Evolutionary conservation across 768 basidiomycete species (phyloP).

Genomic region (Termitomyces titanicus): DNA sequence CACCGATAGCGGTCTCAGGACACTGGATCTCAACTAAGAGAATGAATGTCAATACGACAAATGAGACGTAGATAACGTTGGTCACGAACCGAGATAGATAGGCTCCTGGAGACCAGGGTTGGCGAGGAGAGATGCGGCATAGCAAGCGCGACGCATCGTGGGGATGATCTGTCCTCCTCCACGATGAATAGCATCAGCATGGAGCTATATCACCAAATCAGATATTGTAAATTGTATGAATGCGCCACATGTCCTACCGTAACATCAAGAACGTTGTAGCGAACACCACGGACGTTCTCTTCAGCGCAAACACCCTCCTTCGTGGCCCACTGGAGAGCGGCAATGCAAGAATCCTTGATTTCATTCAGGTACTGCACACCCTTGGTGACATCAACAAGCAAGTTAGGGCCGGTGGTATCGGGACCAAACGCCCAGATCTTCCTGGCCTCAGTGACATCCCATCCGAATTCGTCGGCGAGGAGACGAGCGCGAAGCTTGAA

Average conservation of each 20-base stretch:
- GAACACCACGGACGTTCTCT: constrained; percentile 98
- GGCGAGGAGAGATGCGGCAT: constrained; percentile 93
- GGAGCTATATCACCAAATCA: constrained; percentile 51
- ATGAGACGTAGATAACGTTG: background rate
- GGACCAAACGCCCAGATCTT: constrained; percentile 99
- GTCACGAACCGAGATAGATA: constrained; percentile 75
- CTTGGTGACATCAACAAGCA: constrained; percentile 97
- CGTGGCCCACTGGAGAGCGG: constrained; percentile 99
- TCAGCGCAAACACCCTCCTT: constrained; percentile 96
- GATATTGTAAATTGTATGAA: background rate
- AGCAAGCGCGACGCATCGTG: constrained; percentile 92
- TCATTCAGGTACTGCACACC: constrained; percentile 98
- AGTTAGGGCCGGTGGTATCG: constrained; percentile 93
- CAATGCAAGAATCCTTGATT: constrained; percentile 99
- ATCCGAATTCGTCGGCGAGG: constrained; percentile 93
- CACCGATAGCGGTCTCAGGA: constrained; percentile 95
- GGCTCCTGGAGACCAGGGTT: constrained; percentile 93
- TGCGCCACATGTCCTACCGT: constrained; percentile 52
- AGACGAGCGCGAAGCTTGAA: constrained; percentile 93
- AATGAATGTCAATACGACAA: constrained; percentile 11
- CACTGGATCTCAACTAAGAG: constrained; percentile 97
- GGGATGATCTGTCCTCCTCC: constrained; percentile 99
- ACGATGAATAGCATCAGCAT: constrained; percentile 98
- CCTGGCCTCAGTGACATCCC: constrained; percentile 98
- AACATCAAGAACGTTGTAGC: constrained; percentile 93